Percentiles rank a stretch among this genome's conserved stretches.
These are phyloP conservation scores for Phytophthora tubulina DNA, from an alignment of 352 stramenopile species.

Conservation along the genomic window DNA sequence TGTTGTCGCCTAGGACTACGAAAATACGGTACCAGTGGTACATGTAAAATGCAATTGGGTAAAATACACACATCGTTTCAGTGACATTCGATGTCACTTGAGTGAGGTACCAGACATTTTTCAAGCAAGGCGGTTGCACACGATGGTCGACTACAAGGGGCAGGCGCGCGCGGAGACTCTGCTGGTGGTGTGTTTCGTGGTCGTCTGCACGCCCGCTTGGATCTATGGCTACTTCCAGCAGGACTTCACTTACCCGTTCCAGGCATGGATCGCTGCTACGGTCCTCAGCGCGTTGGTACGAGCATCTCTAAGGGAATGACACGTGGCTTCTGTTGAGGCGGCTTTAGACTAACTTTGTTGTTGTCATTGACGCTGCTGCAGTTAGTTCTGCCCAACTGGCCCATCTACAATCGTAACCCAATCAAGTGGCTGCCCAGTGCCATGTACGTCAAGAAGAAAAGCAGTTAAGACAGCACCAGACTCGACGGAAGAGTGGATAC, in stretches of 20 bases:
- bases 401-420: slow-evolving; percentile 85
- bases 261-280: slow-evolving; percentile 74
- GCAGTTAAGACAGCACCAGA: slow-evolving; percentile 27
- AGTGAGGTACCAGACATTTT: no score
- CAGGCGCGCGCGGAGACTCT: slow-evolving; percentile 75
- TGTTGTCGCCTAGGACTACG: not conserved
- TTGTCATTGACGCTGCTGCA: slow-evolving; percentile 29
- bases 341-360: slow-evolving; percentile 6
- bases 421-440: slow-evolving; percentile 84
- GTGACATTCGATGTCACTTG: no score
- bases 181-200: slow-evolving; percentile 70
- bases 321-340: slow-evolving; percentile 29
- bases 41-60: no score
- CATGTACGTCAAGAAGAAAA: slow-evolving; percentile 79
- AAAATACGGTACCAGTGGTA: not conserved
- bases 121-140: not conserved
- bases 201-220: slow-evolving; percentile 85
- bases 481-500: not conserved
- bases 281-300: slow-evolving; percentile 67
- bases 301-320: not conserved
- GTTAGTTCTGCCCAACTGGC: slow-evolving; percentile 85
- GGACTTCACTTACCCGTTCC: slow-evolving; percentile 83
- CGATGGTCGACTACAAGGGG: slow-evolving; percentile 91
- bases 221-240: slow-evolving; percentile 87
- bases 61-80: no score